Evolutionary conservation across 1,139 yeast genomes (phyloP), one percentile per base, ranked within the genome.

Genomic region (Debaryomycetaceae sp.): DNA sequence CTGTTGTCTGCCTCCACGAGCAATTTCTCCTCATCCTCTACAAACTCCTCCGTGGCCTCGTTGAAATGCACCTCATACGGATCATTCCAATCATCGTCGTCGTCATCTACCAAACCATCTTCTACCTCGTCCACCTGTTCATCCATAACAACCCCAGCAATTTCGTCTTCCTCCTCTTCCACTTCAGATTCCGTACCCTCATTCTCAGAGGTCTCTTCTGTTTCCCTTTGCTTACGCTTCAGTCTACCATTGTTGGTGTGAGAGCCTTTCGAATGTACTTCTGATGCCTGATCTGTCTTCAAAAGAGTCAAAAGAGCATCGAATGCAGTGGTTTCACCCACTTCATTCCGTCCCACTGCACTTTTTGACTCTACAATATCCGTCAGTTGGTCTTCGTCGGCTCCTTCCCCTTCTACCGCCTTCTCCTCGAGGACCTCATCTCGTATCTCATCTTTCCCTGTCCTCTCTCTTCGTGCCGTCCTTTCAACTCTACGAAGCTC

Each of bases 21-120:
- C 17, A 51, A 28, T 13, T 52, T 46, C 29, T 59, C 63, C 41
- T 63, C 65, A 9, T 62, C 52, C 5, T 69, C 69, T 5, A 81
- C 58, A 29, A 58, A 56, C 15, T 69, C 75, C 15, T 81, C 78
- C 0, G 76, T 31, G 1, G 61, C 70, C 22, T 67, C 62, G 39
- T 83, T 85, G 58, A 84, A 91, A 57, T 91, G 98, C 18, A 65
- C 56, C 46, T 86, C 88, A 52, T 85, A 89, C 0, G 95, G 87
- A 58, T 83, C 88, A 3, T 47, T 49, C 15, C 45, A 44, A 3
- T 43, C 48, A 11, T 33, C 41, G 9, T 54, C 55, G 19, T 44
- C 57, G 36, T 66, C 67, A 17, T 65, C 71, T 17, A 52, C 59
- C 2, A 55, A 47, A 9, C 40, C 63, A 14, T 52, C 61, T 13